Conservation (phyloP, 495 filamentous ascomycete genomes). For the Glonium stellatum region DNA sequence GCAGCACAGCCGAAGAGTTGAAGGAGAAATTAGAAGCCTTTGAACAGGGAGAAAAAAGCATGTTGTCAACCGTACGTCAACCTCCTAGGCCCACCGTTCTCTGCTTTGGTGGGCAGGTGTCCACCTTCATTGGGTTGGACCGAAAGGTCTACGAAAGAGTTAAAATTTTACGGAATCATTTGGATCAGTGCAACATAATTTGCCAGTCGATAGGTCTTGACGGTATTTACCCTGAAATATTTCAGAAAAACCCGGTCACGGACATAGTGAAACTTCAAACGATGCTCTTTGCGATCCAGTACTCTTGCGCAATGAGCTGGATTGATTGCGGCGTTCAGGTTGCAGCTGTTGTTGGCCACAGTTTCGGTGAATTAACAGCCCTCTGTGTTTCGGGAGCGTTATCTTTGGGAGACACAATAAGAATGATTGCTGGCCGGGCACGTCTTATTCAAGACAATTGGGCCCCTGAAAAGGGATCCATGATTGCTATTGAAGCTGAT, state of each 20-base stretch:
- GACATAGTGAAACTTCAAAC: conserved; percentile 10
- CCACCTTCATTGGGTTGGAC: too few relatives aligned
- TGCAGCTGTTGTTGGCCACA: conserved; percentile 45
- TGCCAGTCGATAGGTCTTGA: background rate
- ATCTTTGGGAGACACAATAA: conserved; percentile 11
- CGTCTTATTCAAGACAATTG: conserved; percentile 13
- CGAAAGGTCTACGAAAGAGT: too few relatives aligned
- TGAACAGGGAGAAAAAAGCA: too few relatives aligned
- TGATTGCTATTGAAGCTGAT: background rate
- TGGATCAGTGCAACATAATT: too few relatives aligned
- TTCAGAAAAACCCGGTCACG: background rate
- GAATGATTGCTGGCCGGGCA: conserved; percentile 13
- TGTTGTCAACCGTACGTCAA: too few relatives aligned
- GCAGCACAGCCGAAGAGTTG: too few relatives aligned
- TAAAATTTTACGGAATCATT: too few relatives aligned
- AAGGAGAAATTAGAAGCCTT: too few relatives aligned
- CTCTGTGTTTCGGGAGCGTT: conserved; percentile 19
- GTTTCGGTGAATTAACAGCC: conserved; percentile 27
- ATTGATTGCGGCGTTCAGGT: conserved; percentile 40
- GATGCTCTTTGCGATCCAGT: conserved; percentile 44
- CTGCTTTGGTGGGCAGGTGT: too few relatives aligned
- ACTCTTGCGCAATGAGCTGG: conserved; percentile 43
- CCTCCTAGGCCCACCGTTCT: too few relatives aligned
- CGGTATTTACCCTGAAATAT: conserved; percentile 8
- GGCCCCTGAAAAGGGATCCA: conserved; percentile 13